phyloP scores from a whole-genome alignment of 2,329 filamentous ascomycete species.

The Neofusicoccum umdonicola region DNA sequence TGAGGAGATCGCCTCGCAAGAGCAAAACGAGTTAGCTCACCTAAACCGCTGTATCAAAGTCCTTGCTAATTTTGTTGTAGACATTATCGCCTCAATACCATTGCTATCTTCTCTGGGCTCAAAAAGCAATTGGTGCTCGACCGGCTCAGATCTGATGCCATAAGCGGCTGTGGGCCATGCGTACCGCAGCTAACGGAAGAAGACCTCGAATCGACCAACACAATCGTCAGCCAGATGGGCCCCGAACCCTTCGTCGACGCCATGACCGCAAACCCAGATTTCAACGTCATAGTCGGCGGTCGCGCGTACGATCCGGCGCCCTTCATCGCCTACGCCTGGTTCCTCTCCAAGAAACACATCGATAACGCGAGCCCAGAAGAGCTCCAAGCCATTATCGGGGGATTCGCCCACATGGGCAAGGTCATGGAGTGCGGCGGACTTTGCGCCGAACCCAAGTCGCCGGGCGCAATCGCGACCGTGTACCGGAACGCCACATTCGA shows the following conservation, averaged over 20 bases:
- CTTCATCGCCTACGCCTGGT: slow-evolving; percentile 25
- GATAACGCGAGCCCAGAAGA: no score
- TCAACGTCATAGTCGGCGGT: slow-evolving; percentile 51
- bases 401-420: slow-evolving; percentile 52
- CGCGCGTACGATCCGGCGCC: slow-evolving; percentile 28
- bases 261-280: slow-evolving; percentile 43
- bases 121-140: neutral
- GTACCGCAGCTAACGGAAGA: slow-evolving; percentile 18
- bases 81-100: neutral
- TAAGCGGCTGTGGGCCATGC: neutral
- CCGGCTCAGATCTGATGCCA: neutral
- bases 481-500: slow-evolving; percentile 48
- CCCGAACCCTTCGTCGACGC: slow-evolving; percentile 46
- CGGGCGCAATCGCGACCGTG: slow-evolving; percentile 43
- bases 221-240: slow-evolving; percentile 49
- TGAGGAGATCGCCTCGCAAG: neutral
- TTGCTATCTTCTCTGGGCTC: neutral
- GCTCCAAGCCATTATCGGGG: neutral
- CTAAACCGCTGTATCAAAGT: no score
- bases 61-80: neutral
- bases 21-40: neutral
- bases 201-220: slow-evolving; percentile 39
- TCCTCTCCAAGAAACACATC: neutral
- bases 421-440: slow-evolving; percentile 53
- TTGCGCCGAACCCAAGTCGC: slow-evolving; percentile 50